Evolutionary conservation across 768 basidiomycete genomes (phyloP), one percentile per base, ranked within the genome.

Genomic region (Lentinula lateritia): DNA sequence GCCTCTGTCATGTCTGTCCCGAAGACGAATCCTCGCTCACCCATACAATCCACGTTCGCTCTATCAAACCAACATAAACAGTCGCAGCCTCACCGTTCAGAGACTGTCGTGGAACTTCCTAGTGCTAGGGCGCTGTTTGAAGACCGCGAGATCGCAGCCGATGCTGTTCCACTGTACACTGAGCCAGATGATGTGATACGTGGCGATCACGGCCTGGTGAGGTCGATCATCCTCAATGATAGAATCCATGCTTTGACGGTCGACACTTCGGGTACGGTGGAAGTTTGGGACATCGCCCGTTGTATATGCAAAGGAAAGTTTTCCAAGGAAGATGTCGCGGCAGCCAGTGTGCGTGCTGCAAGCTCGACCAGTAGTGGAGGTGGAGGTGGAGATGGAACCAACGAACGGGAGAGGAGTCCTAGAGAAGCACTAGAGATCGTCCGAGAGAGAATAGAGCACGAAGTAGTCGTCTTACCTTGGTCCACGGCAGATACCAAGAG

Each of bases 391-490:
- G 58, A 35, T 18, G n/a, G 45, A 12, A 5, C 35, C 4, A 64
- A 66, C 7, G 81, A 80, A 48, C 72, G 68, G 58, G 85, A 86
- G 58, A 76, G 80, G 53, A 90, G 89, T 67, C 90, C 92, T 7
- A 73, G 90, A 50, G 95, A 96, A 68, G 87, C 89, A 5, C 75
- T 99, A 56, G 96, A 98, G 72, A 82, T 85, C 45, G 93, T 98
- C 18, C 80, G 89, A 61, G 93, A 93, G 68, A 78, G 92, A 42
- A 91, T 98, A n/a, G 97, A 99, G 69, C 95, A 96, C 34, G 94
- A 98, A 70, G 93, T 91, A 0, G 88, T 92, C 34, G 86, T 92
- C 8, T 77, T 86, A 28, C 76, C 87, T 12, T 99, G 96, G 96
- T 89, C 91, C 42, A 82, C 81, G 15, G 88, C 92, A 32, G 96